Evolutionary conservation across 305 asterid genomes (phyloP).

Genomic region (Solanum hybrid): DNA sequence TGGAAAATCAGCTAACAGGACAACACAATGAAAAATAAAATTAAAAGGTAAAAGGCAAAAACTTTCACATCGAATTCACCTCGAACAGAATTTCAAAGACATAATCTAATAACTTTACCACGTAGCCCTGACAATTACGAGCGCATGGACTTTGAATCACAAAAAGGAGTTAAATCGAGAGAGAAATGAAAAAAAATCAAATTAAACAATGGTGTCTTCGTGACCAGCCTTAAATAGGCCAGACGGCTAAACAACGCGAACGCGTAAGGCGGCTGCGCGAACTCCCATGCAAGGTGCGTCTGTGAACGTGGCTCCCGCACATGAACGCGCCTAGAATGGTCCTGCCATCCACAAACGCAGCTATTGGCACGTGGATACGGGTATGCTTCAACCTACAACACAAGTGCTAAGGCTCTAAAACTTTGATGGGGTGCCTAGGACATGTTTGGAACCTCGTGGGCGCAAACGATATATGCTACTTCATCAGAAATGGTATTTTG

Average conservation of each 20-base stretch:
- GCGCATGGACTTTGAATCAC: background rate
- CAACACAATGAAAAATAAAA: background rate
- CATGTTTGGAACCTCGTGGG: background rate
- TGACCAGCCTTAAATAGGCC: background rate
- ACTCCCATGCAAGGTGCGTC: background rate
- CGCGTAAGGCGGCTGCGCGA: background rate
- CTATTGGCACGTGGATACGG: background rate
- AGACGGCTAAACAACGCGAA: background rate
- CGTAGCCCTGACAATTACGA: background rate
- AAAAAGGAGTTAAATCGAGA: background rate
- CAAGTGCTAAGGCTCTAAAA: background rate
- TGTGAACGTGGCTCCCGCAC: background rate
- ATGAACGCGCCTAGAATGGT: background rate
- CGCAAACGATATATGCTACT: background rate
- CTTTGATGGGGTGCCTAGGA: background rate
- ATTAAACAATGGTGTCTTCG: background rate
- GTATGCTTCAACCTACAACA: background rate
- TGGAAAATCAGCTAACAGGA: background rate
- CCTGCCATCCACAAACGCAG: background rate
- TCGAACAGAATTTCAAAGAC: background rate
- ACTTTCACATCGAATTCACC: background rate
- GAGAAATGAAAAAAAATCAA: background rate
- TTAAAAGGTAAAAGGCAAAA: background rate
- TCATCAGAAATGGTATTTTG: background rate
- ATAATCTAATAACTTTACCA: background rate